phyloP scores from a whole-genome alignment of 768 basidiomycete species.

The Hericium rajendrae region DNA sequence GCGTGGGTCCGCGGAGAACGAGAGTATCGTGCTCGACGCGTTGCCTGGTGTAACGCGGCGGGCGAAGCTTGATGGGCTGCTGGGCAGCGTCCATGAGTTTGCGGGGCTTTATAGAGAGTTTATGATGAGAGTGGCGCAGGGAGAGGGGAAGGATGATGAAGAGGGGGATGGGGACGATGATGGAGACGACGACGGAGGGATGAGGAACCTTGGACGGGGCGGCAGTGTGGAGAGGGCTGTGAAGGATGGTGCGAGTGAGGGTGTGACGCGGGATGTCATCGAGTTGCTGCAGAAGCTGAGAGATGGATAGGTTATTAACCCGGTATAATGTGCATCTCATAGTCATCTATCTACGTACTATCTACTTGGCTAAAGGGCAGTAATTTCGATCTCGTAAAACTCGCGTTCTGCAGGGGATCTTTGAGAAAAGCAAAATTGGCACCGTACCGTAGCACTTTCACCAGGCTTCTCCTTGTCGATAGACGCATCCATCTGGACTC shows the following conservation, averaged over 20 bases:
- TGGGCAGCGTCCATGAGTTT: constrained; percentile 31
- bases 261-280: constrained; percentile 34
- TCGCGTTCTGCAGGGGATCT: too few relatives aligned
- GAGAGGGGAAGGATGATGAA: constrained; percentile 3
- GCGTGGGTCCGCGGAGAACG: constrained; percentile 24
- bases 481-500: too few relatives aligned
- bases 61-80: constrained; percentile 24
- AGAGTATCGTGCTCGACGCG: constrained; percentile 21
- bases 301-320: constrained; percentile 1
- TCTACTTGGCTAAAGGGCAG: background rate
- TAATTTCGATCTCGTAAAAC: background rate
- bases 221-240: background rate
- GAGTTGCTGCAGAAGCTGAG: constrained; percentile 38
- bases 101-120: constrained; percentile 31
- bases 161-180: constrained; percentile 8
- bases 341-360: constrained; percentile 4
- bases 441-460: too few relatives aligned
- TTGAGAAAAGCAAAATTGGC: too few relatives aligned
- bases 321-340: background rate
- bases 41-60: constrained; percentile 26
- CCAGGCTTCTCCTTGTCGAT: too few relatives aligned
- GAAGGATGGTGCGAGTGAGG: constrained; percentile 17
- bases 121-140: constrained; percentile 17
- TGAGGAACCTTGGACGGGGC: background rate
- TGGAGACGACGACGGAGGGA: constrained; percentile 6